These are phyloP conservation scores for Mycena albidolilacea DNA, from an alignment of 768 basidiomycete species.

Conservation along the genomic window DNA sequence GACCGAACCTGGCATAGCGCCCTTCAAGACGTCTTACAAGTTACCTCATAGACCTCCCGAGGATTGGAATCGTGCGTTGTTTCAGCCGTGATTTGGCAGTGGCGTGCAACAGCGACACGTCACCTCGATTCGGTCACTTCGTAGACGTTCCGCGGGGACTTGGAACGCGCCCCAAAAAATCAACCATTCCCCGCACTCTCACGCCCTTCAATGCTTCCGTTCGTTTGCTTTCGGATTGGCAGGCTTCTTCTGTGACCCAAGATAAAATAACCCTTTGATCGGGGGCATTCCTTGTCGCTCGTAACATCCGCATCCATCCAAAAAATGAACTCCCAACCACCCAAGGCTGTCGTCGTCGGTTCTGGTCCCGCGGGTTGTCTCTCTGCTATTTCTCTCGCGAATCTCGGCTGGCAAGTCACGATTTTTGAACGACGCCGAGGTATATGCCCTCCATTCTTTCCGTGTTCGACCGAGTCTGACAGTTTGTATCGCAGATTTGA, in stretches of 20 bases:
- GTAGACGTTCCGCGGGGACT: no score
- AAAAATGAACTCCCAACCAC: constrained; percentile 22
- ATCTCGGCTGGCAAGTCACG: constrained; percentile 75
- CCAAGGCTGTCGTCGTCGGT: constrained; percentile 19
- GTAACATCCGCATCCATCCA: not conserved
- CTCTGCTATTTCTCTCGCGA: constrained; percentile 74
- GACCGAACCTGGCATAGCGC: no score
- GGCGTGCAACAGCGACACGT: no score
- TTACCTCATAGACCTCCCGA: no score
- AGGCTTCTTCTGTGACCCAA: not conserved
- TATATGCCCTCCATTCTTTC: constrained; percentile 31
- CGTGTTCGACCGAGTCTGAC: not conserved
- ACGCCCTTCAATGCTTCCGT: no score
- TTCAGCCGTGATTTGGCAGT: no score
- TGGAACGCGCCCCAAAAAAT: no score
- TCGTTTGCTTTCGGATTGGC: not conserved
- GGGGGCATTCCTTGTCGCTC: not conserved
- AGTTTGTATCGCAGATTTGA: not conserved
- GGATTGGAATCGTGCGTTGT: no score
- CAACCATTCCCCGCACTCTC: no score
- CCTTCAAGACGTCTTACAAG: no score
- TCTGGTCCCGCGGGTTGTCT: constrained; percentile 83
- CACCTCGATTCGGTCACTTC: no score
- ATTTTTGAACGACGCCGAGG: constrained; percentile 73
- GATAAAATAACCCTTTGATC: not conserved